A percentile compares a stretch with the other conserved stretches of the same genome.
phyloP scores from a whole-genome alignment of 2,329 filamentous ascomycete genomes.

The Colletotrichum incanum region DNA sequence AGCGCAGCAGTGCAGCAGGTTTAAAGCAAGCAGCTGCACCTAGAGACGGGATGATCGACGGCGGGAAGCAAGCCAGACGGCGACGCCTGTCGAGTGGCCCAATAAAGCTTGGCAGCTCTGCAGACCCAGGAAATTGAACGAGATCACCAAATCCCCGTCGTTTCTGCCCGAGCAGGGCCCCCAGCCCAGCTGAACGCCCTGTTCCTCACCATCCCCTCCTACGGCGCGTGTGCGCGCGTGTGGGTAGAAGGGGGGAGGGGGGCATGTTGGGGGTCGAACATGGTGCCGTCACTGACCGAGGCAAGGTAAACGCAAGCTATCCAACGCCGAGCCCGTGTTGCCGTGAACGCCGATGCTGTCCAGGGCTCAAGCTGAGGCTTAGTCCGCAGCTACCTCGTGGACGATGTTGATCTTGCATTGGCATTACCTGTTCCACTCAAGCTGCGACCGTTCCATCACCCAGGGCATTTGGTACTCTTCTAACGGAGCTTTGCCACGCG shows the following conservation, averaged over 20 bases:
- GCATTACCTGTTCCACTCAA: background rate
- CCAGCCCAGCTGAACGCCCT: conserved; percentile 27
- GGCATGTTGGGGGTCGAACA: conserved; percentile 14
- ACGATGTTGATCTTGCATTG: background rate
- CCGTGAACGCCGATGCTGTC: conserved; percentile 22
- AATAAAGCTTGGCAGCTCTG: conserved; percentile 39
- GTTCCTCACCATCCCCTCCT: background rate
- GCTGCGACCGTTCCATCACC: background rate
- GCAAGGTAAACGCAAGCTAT: background rate
- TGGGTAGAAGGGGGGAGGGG: background rate
- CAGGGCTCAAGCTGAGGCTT: background rate
- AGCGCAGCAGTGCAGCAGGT: conserved; percentile 14
- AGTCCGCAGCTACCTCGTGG: background rate
- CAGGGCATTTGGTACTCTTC: background rate
- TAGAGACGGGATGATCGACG: conserved; percentile 43
- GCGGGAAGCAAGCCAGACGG: conserved; percentile 38
- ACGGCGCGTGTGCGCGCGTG: conserved; percentile 1
- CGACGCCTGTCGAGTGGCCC: conserved; percentile 37
- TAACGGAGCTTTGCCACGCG: background rate
- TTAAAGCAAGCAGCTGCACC: conserved; percentile 23
- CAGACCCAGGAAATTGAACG: conserved; percentile 36
- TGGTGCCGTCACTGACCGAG: conserved; percentile 27
- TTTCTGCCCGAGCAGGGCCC: conserved; percentile 31
- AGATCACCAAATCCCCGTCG: conserved; percentile 35
- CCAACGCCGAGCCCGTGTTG: conserved; percentile 11